Evolutionary conservation across 129 eudicot genomes (phyloP).

Genomic region (Chrysanthemum lavandulifolium): DNA sequence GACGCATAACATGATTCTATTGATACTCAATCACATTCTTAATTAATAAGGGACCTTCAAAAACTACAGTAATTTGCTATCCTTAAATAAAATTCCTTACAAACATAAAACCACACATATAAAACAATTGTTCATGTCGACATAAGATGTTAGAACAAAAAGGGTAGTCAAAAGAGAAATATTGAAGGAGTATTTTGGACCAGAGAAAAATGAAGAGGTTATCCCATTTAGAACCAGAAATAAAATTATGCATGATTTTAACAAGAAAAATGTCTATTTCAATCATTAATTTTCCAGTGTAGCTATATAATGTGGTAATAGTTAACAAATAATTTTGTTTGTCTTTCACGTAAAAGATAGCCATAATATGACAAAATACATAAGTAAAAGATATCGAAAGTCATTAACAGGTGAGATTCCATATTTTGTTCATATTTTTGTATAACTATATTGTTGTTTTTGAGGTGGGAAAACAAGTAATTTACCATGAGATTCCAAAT

Average conservation of each 20-base stretch:
- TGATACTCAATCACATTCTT: no score
- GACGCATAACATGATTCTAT: no score
- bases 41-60: slow-evolving; percentile 40
- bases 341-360: background rate
- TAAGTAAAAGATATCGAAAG: no score
- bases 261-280: slow-evolving; percentile 8
- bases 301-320: background rate
- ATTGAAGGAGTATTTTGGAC: background rate
- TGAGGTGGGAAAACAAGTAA: background rate
- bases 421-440: no score
- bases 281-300: slow-evolving; percentile 4
- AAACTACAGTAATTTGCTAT: no score
- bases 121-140: no score
- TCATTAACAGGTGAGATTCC: no score
- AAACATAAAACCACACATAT: no score
- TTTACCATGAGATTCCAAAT: slow-evolving; percentile 95
- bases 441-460: background rate
- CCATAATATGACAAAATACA: no score
- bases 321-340: background rate
- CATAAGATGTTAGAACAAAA: background rate
- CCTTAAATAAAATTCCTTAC: no score
- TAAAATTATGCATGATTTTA: slow-evolving; percentile 23
- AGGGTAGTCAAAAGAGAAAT: background rate
- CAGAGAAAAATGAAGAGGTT: background rate
- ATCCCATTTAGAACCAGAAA: slow-evolving; percentile 6